phyloP scores from a whole-genome alignment of 306 rosid genomes.

The Casuarina glauca region DNA sequence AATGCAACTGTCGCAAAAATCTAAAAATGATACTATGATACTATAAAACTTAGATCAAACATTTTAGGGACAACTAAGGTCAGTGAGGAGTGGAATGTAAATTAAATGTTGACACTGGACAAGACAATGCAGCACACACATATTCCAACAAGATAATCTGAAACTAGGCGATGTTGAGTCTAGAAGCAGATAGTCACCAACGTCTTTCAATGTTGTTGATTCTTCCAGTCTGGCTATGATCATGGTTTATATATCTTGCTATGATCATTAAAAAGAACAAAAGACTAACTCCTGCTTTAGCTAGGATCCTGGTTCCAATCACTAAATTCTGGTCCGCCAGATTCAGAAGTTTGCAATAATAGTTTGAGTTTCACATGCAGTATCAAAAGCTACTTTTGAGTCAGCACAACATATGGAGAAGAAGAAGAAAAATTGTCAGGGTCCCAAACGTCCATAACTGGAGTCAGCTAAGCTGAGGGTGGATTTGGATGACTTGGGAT shows the following conservation, averaged over 20 bases:
- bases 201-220: neutral
- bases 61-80: neutral
- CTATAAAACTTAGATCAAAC: neutral
- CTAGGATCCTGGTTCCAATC: neutral
- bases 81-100: neutral
- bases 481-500: too few species aligned
- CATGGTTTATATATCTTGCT: neutral
- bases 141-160: neutral
- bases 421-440: neutral
- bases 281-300: neutral
- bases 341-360: neutral
- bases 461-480: too few species aligned
- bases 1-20: conserved; percentile 12
- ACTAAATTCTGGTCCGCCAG: neutral
- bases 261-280: neutral
- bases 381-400: neutral
- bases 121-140: neutral
- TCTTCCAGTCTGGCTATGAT: neutral
- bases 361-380: neutral
- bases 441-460: too few species aligned
- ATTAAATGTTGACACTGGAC: neutral
- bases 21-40: neutral
- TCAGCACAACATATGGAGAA: neutral
- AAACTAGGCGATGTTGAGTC: neutral
- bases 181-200: neutral